Evolutionary conservation across 1,284 basidiomycete species (phyloP), one percentile per base, ranked within the genome.

Genomic region (Cystobasidium slooffiae): DNA sequence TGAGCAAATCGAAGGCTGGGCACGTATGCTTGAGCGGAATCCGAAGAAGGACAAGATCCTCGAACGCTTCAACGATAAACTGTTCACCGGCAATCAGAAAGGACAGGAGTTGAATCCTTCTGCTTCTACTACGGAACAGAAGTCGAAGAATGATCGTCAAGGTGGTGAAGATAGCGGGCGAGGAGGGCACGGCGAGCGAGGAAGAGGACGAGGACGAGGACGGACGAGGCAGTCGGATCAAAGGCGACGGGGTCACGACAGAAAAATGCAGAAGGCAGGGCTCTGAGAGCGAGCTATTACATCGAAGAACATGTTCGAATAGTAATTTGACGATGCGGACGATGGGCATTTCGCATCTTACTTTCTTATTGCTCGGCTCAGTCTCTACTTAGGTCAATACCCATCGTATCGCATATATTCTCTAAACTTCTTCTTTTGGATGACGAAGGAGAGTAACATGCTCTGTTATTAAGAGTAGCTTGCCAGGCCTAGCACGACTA

Each of bases 1-100:
- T 39, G 70, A 73, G 24, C 70, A 73, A 37, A 73, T 73, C 14
- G 70, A 73, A 58, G 70, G 70, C 31, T 73, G 70, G 70, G 70
- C 70, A 37, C 49, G 70, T 16, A 73, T 73, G 70, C 43, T 73
- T 1, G 70, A 73, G 43, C 62, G 70, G 1, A 73, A 73, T 59
- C 70, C 70, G 20, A 53, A 44, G 41, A 73, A 66, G 43, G 70
- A 73, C 44, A 73, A 66, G 43, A 43, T 73, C 0, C 22, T 73
- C n/a, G 70, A 62, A 43, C 7, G 51, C 5, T 53, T 66, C 24
- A 52, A 22, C n/a, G 55, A 62, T 18, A 37, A 56, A 10, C 47
- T 58, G 22, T 73, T 55, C 14, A 16, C 24, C 10, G 70, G 70
- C 63, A 73, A 73, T 37, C 7, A 39, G 52, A 66, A 65, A 24